phyloP scores from a whole-genome alignment of 129 eudicot species.

The Solidago caesia region DNA sequence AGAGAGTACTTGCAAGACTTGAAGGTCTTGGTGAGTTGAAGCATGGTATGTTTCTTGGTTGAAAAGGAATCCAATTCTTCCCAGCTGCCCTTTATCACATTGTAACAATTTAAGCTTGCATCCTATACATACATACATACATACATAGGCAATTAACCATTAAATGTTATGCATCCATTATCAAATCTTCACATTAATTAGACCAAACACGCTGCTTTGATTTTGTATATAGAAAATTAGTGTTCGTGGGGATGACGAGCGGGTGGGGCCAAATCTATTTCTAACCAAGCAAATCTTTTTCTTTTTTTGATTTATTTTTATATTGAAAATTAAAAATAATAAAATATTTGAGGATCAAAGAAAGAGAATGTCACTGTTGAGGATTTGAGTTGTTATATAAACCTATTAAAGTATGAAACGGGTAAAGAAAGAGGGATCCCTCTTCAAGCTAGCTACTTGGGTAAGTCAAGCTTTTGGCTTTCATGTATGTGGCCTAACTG shows the following conservation, averaged over 20 bases:
- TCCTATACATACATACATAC: background rate
- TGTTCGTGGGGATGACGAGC: too few species aligned
- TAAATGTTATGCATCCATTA: background rate
- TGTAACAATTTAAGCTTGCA: slow-evolving; percentile 1
- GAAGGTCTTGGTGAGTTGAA: background rate
- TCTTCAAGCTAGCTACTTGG: too few species aligned
- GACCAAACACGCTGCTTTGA: too few species aligned
- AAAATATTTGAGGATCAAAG: too few species aligned
- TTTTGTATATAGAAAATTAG: background rate
- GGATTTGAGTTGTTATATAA: background rate
- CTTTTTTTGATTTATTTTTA: too few species aligned
- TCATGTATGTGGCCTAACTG: too few species aligned
- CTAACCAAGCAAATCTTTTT: too few species aligned
- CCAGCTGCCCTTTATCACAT: slow-evolving; percentile 2
- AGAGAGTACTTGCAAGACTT: slow-evolving; percentile 2
- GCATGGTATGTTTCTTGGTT: background rate
- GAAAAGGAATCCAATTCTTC: background rate
- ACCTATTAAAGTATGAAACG: background rate
- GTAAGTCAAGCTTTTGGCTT: too few species aligned
- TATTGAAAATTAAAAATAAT: too few species aligned
- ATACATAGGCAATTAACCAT: background rate
- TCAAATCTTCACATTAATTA: too few species aligned
- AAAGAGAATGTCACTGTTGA: background rate
- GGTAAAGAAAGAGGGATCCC: too few species aligned
- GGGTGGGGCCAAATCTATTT: too few species aligned